Evolutionary conservation across 2,329 filamentous ascomycete species (phyloP).

Genomic region (Chaetomiaceae sp.): DNA sequence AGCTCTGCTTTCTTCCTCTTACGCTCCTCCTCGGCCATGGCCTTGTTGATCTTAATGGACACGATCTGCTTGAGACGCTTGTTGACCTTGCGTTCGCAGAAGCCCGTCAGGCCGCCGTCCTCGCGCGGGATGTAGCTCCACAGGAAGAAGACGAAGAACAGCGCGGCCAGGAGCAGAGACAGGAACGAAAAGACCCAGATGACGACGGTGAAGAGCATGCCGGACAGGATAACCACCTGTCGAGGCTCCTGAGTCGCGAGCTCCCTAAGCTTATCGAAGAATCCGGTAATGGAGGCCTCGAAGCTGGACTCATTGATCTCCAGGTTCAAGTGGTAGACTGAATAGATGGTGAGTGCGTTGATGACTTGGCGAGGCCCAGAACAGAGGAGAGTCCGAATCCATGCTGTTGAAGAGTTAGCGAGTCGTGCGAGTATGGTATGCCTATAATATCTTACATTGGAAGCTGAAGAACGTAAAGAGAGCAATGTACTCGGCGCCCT

Average conservation of each 20-base stretch:
- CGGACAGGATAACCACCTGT: constrained; percentile 77
- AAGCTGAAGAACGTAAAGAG: constrained; percentile 84
- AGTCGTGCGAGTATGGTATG: not conserved
- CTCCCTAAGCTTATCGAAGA: constrained; percentile 75
- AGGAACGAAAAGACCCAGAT: constrained; percentile 83
- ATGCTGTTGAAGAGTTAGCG: constrained; percentile 50
- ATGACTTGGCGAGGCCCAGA: constrained; percentile 89
- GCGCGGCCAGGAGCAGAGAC: constrained; percentile 65
- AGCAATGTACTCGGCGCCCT: constrained; percentile 84
- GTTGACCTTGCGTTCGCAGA: constrained; percentile 91
- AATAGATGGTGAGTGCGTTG: constrained; percentile 84
- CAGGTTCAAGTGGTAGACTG: constrained; percentile 72
- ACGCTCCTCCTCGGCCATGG: constrained; percentile 71
- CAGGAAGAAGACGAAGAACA: constrained; percentile 84
- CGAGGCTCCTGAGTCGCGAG: constrained; percentile 70
- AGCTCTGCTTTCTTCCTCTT: constrained; percentile 50
- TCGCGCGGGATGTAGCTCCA: constrained; percentile 84
- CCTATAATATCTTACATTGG: constrained; percentile 46
- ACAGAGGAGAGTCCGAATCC: constrained; percentile 83
- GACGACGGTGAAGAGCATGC: constrained; percentile 88
- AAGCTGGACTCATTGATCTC: constrained; percentile 54
- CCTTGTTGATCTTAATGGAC: constrained; percentile 80
- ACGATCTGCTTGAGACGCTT: constrained; percentile 80
- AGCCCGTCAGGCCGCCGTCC: constrained; percentile 76
- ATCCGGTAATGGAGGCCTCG: constrained; percentile 63